A percentile compares a stretch with the other conserved stretches of the same genome.
These are phyloP conservation scores for Vaccinium corymbosum DNA, from an alignment of 148 eudicot genomes.

Conservation along the genomic window DNA sequence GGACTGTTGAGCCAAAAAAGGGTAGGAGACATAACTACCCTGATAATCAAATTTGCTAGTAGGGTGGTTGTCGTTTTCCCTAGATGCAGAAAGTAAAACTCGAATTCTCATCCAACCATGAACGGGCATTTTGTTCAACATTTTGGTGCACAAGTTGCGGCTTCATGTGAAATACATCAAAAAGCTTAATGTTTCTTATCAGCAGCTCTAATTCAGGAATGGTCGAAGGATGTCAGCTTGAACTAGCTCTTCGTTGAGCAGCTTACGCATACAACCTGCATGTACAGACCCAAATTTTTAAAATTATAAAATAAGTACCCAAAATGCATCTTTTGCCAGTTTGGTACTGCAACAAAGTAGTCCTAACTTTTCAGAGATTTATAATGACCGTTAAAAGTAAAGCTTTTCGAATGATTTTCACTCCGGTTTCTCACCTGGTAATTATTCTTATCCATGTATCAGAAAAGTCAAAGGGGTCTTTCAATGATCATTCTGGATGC, in stretches of 20 bases:
- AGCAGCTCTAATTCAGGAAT: background rate
- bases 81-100: background rate
- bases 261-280: background rate
- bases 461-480: conserved; percentile 11
- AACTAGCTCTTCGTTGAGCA: background rate
- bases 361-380: background rate
- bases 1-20: background rate
- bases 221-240: too few relatives aligned
- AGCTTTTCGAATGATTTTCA: background rate
- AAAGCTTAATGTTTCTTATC: background rate
- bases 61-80: background rate
- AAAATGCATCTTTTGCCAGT: background rate
- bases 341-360: background rate
- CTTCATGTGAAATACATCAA: background rate
- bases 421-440: background rate
- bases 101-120: background rate
- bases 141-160: background rate
- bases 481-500: conserved; percentile 45
- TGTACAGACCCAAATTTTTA: background rate
- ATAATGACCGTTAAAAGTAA: background rate
- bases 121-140: background rate
- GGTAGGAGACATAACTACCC: background rate
- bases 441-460: background rate
- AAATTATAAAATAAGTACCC: too few relatives aligned
- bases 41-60: background rate